Percentiles rank a stretch among this genome's conserved stretches.
Evolutionary conservation across 306 rosid species (phyloP).

Genomic region (Trifolium dubium): DNA sequence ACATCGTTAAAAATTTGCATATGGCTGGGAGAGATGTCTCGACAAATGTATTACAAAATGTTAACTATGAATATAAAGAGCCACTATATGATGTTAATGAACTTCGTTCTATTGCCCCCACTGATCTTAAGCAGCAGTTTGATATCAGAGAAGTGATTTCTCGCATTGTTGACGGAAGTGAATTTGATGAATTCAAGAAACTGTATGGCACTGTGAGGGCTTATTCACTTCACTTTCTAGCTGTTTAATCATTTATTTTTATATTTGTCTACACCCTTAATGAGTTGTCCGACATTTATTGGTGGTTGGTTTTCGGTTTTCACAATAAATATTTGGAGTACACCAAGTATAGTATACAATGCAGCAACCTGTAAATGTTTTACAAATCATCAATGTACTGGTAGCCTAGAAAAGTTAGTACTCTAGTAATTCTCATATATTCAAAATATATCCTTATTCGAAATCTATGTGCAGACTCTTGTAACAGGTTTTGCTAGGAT

Average conservation of each 20-base stretch:
- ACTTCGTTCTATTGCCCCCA: slow-evolving; percentile 89
- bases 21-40: slow-evolving; percentile 76
- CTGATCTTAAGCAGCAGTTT: slow-evolving; percentile 87
- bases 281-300: slow-evolving; percentile 28
- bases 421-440: not conserved
- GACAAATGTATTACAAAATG: slow-evolving; percentile 51
- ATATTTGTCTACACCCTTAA: not conserved
- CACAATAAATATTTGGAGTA: slow-evolving; percentile 20
- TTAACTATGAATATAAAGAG: slow-evolving; percentile 57
- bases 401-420: slow-evolving; percentile 13
- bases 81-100: slow-evolving; percentile 75
- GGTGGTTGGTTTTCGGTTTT: slow-evolving; percentile 30
- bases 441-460: slow-evolving; percentile 8
- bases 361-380: slow-evolving; percentile 13
- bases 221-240: slow-evolving; percentile 46
- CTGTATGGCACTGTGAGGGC: slow-evolving; percentile 94
- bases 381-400: slow-evolving; percentile 12
- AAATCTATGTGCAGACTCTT: slow-evolving; percentile 75
- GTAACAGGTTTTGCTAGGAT: slow-evolving; percentile 94
- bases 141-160: slow-evolving; percentile 88
- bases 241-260: not conserved
- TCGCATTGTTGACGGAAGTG: slow-evolving; percentile 93
- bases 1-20: slow-evolving; percentile 86
- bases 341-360: slow-evolving; percentile 23
- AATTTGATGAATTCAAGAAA: slow-evolving; percentile 98